These are phyloP conservation scores for Globisporangium nodosum DNA, from an alignment of 352 stramenopile species.

Conservation along the genomic window DNA sequence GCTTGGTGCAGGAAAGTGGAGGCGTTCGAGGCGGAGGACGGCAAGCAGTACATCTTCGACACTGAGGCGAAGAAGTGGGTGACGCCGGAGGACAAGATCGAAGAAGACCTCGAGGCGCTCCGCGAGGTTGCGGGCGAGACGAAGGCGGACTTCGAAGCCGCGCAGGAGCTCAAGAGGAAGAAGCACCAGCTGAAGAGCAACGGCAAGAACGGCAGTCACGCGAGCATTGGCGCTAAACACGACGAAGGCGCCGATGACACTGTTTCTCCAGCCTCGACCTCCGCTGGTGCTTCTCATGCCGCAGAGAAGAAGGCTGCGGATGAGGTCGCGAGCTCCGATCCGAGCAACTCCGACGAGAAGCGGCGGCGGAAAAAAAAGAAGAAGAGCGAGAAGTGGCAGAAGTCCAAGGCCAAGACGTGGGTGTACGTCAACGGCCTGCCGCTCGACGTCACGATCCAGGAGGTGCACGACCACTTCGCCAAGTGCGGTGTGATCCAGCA, in stretches of 20 bases:
- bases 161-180: slow-evolving; percentile 17
- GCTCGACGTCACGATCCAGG: slow-evolving; percentile 87
- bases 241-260: neutral
- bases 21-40: slow-evolving; percentile 56
- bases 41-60: slow-evolving; percentile 69
- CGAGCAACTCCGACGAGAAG: slow-evolving; percentile 20
- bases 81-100: slow-evolving; percentile 69
- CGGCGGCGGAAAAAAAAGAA: slow-evolving; percentile 79
- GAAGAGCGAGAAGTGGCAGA: slow-evolving; percentile 78
- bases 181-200: slow-evolving; percentile 29
- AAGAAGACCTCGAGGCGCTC: slow-evolving; percentile 58
- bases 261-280: neutral
- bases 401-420: slow-evolving; percentile 90
- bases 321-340: too few relatives aligned
- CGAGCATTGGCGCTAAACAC: too few relatives aligned
- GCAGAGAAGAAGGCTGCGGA: neutral
- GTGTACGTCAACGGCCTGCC: slow-evolving; percentile 95
- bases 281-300: slow-evolving; percentile 4
- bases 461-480: slow-evolving; percentile 91
- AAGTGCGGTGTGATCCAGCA: slow-evolving; percentile 94
- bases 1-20: slow-evolving; percentile 22
- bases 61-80: slow-evolving; percentile 56
- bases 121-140: slow-evolving; percentile 36
- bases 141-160: slow-evolving; percentile 7
- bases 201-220: slow-evolving; percentile 17